These are phyloP conservation scores for Vaccinium corymbosum DNA, from an alignment of 148 eudicot genomes.

Conservation along the genomic window DNA sequence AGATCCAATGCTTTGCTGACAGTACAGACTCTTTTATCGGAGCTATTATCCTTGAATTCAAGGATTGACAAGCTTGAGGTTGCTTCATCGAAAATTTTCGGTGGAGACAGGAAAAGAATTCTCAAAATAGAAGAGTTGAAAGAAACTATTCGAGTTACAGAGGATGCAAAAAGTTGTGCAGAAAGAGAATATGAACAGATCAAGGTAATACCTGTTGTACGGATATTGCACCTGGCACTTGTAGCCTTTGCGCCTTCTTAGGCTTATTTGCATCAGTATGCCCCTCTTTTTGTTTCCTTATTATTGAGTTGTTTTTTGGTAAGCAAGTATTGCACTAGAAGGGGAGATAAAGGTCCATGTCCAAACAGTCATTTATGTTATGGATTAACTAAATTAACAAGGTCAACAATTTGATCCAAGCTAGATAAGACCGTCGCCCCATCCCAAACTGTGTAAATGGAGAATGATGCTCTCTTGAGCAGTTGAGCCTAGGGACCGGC, in stretches of 20 bases:
- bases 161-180: slow-evolving; percentile 85
- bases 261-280: not conserved
- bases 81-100: slow-evolving; percentile 93
- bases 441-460: not conserved
- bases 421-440: not conserved
- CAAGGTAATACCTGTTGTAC: slow-evolving; percentile 49
- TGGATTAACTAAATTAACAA: not conserved
- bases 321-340: not conserved
- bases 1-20: slow-evolving; percentile 90
- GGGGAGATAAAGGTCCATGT: not conserved
- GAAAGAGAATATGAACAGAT: slow-evolving; percentile 77
- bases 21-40: slow-evolving; percentile 88
- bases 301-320: not conserved
- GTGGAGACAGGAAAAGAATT: slow-evolving; percentile 87
- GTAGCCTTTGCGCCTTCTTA: not conserved
- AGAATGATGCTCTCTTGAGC: not conserved
- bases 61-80: slow-evolving; percentile 88
- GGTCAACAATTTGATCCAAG: not conserved
- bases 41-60: slow-evolving; percentile 56
- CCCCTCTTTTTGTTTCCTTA: not conserved
- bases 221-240: not conserved
- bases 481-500: not conserved
- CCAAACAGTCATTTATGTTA: not conserved
- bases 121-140: slow-evolving; percentile 88
- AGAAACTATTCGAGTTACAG: slow-evolving; percentile 70